Evolutionary conservation across 306 rosid species (phyloP), one percentile per base, ranked within the genome.

Genomic region (Castanea crenata): DNA sequence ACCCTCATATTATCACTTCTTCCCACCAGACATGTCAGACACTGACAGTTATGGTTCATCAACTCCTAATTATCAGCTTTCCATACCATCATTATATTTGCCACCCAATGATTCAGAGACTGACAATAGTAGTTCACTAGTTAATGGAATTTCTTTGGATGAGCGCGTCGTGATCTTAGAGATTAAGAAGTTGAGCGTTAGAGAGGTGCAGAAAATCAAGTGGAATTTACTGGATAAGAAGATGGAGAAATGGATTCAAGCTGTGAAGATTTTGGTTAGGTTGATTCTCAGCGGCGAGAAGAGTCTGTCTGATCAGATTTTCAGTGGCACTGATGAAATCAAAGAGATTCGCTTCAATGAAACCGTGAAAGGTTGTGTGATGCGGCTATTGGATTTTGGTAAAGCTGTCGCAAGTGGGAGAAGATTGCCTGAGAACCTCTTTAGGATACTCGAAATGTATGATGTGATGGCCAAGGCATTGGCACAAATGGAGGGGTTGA

Each of bases 201-300:
- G 91, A 85, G 98, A 95, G 83, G 94, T 93, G 23, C 98, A 93
- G 86, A 95, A 80, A 80, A 82, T 89, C 69, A 93, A 81, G 73
- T 93, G 99, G 98, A 88, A 82, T 54, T 35, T 35, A 64, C 69
- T 95, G 87, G 99, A 95, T 49, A 97, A 91, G 90, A 95, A 91
- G 81, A 95, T 95, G 98, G 93, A 91, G 90, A 91, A 89, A 82
- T 95, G 98, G 99, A 88, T 93, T 31, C 96, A 88, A 29, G 98
- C 96, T 10, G 94, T 91, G 64, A 95, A 93, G 86, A 86, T 91
- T 67, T 84, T 83, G 9, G 94, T 95, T 61, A 77, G 88, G 77
- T 82, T 95, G 44, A 31, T 95, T 55, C 59, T 91, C 61, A 78
- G 81, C 18, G 94, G 97, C 2, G 98, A 95, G 86, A 90, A 88